Evolutionary conservation across 371 early-diverging fungal species (phyloP).

Genomic region (Syncephalis plumigaleata): DNA sequence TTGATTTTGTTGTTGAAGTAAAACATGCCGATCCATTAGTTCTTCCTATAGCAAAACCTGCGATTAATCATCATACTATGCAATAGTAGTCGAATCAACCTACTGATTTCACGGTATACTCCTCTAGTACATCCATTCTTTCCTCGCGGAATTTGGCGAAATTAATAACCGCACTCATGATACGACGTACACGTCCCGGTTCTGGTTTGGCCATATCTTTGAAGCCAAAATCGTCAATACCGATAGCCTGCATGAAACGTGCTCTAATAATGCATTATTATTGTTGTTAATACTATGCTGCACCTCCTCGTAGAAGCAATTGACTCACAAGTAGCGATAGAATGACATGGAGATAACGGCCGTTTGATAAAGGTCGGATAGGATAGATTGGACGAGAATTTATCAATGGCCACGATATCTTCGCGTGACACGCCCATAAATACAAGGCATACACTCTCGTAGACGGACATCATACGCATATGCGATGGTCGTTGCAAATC

Average conservation of each 20-base stretch:
- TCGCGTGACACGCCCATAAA: constrained; percentile 32
- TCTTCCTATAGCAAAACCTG: too few species aligned
- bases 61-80: too few species aligned
- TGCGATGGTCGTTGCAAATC: constrained; percentile 41
- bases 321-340: not conserved
- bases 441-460: constrained; percentile 32
- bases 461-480: constrained; percentile 25
- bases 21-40: too few species aligned
- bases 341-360: not conserved
- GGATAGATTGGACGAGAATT: too few species aligned
- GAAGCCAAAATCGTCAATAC: constrained; percentile 46
- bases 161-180: constrained; percentile 66
- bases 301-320: too few species aligned
- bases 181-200: constrained; percentile 28
- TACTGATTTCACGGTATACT: constrained; percentile 1
- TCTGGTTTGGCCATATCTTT: constrained; percentile 58
- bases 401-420: constrained; percentile 3
- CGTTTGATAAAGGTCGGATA: constrained; percentile 11
- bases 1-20: too few species aligned
- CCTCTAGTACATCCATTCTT: constrained; percentile 8
- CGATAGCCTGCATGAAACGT: constrained; percentile 39
- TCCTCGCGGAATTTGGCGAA: constrained; percentile 79
- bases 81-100: too few species aligned
- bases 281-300: too few species aligned
- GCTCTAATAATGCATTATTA: constrained; percentile 12